A percentile compares a stretch with the other conserved stretches of the same genome.
Conservation (phyloP, 345 rosid genomes). For the Eucalyptus marginata region DNA sequence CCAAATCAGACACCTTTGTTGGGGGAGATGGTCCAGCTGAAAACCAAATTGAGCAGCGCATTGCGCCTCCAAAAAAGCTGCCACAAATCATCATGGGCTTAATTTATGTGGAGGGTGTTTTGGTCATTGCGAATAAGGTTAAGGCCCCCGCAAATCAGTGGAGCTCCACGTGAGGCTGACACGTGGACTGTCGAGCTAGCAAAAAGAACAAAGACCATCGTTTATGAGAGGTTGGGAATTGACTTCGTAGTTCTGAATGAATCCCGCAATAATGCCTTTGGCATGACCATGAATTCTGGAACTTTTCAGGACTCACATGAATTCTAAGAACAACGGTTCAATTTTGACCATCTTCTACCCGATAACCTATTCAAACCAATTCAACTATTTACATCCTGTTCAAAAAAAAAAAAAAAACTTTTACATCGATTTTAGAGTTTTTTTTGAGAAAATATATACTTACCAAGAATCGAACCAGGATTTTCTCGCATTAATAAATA, state of each 20-base stretch:
- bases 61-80: not conserved
- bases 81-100: not conserved
- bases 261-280: not conserved
- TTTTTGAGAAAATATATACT: not conserved
- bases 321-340: not conserved
- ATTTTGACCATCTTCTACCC: not conserved
- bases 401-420: too few relatives aligned
- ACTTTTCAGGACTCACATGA: not conserved
- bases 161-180: not conserved
- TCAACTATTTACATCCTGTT: not conserved
- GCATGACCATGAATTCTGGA: not conserved
- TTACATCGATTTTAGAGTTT: not conserved
- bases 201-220: not conserved
- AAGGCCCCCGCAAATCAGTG: not conserved
- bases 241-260: not conserved
- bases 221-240: not conserved
- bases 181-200: not conserved
- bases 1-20: not conserved
- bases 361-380: too few relatives aligned
- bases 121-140: not conserved
- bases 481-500: not conserved
- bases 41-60: not conserved
- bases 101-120: not conserved
- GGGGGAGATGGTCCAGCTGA: not conserved
- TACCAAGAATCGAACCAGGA: fast-evolving